Percentiles rank a stretch among this genome's conserved stretches.
Evolutionary conservation across 805 yeast genomes (phyloP).

Genomic region (Kregervanrija pseudodelftensis): DNA sequence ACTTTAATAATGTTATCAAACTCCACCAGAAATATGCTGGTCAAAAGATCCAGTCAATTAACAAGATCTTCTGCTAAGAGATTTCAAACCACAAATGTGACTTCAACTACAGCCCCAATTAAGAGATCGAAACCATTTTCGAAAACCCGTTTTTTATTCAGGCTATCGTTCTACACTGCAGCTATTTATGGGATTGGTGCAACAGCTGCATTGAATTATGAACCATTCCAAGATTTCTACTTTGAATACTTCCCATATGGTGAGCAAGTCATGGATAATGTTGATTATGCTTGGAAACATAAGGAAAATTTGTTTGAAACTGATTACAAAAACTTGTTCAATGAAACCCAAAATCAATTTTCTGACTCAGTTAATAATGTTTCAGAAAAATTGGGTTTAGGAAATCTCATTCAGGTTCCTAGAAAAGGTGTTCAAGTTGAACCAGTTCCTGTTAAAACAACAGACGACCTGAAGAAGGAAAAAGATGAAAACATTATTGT

Average conservation of each 20-base stretch:
- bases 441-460: conserved; percentile 1
- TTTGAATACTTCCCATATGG: conserved; percentile 61
- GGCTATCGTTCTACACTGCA: conserved; percentile 19
- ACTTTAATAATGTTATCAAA: too few relatives aligned
- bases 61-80: conserved; percentile 11
- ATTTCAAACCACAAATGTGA: conserved; percentile 15
- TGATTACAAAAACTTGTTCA: conserved; percentile 6
- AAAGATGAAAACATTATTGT: conserved; percentile 3
- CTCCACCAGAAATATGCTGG: conserved; percentile 4
- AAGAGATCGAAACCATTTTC: conserved; percentile 17
- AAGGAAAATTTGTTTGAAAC: conserved; percentile 16
- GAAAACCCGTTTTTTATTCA: conserved; percentile 21
- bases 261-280: conserved; percentile 42
- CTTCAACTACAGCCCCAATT: conserved; percentile 8
- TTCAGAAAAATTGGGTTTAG: conserved; percentile 30
- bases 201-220: conserved; percentile 48
- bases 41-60: conserved; percentile 9
- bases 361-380: conserved; percentile 5
- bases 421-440: conserved; percentile 27
- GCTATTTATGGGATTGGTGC: conserved; percentile 51
- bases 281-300: conserved; percentile 33
- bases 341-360: conserved; percentile 3
- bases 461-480: background rate
- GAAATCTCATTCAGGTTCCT: conserved; percentile 32
- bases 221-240: conserved; percentile 54